These are phyloP conservation scores for Lithospermum erythrorhizon DNA, from an alignment of 257 asterid genomes.

Conservation along the genomic window DNA sequence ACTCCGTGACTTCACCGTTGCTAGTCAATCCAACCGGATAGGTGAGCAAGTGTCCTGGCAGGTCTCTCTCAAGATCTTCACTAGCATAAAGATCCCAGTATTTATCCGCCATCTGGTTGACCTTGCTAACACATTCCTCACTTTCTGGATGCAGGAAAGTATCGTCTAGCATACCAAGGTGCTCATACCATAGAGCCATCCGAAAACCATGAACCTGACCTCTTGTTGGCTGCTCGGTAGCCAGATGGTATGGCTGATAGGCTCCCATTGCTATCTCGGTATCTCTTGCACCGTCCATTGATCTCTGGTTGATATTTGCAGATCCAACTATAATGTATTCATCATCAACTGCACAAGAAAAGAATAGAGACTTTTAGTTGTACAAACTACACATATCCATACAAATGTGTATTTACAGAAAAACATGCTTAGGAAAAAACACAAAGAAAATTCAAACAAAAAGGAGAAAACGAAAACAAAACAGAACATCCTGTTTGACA, in stretches of 20 bases:
- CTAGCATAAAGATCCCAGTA: slow-evolving; percentile 13
- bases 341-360: background rate
- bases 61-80: slow-evolving; percentile 8
- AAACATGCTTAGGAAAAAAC: too few species aligned
- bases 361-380: too few species aligned
- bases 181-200: slow-evolving; percentile 15
- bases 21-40: slow-evolving; percentile 11
- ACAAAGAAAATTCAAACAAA: too few species aligned
- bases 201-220: slow-evolving; percentile 14
- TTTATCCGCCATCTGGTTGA: slow-evolving; percentile 13
- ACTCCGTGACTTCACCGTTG: slow-evolving; percentile 11
- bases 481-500: too few species aligned
- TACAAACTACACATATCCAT: too few species aligned
- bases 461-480: too few species aligned
- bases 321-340: slow-evolving; percentile 2
- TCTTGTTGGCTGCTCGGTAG: slow-evolving; percentile 1
- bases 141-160: slow-evolving; percentile 9
- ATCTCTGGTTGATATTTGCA: slow-evolving; percentile 4
- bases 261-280: slow-evolving; percentile 6
- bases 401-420: too few species aligned
- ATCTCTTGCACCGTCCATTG: slow-evolving; percentile 6
- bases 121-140: slow-evolving; percentile 10
- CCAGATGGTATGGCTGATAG: slow-evolving; percentile 12
- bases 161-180: slow-evolving; percentile 10
- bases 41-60: slow-evolving; percentile 11